phyloP scores from a whole-genome alignment of 2,329 filamentous ascomycete species.

The Exutisphaerella laricina region DNA sequence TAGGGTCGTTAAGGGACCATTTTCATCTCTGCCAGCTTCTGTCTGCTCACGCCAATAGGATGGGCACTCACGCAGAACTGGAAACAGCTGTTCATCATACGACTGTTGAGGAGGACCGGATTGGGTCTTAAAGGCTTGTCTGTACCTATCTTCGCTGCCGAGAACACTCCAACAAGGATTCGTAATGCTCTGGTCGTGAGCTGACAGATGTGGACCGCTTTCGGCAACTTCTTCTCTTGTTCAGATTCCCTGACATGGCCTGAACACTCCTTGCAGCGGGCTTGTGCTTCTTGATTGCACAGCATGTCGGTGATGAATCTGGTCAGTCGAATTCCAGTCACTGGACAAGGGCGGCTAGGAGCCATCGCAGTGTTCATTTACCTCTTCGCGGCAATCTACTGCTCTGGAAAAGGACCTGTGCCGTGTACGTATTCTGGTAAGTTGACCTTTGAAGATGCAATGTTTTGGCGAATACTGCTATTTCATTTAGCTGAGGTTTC shows the following conservation, averaged over 20 bases:
- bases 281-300: constrained; percentile 39
- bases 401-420: constrained; percentile 48
- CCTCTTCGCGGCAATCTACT: constrained; percentile 44
- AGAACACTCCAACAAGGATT: constrained; percentile 51
- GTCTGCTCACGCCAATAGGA: constrained; percentile 63
- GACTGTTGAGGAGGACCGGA: constrained; percentile 37
- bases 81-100: constrained; percentile 37
- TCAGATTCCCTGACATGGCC: constrained; percentile 44
- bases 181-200: constrained; percentile 54
- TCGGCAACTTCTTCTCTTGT: constrained; percentile 43
- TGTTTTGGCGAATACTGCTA: too few relatives aligned
- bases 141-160: constrained; percentile 48
- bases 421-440: constrained; percentile 67
- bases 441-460: too few relatives aligned
- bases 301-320: too few relatives aligned
- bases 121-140: constrained; percentile 44
- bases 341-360: constrained; percentile 38
- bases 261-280: constrained; percentile 47
- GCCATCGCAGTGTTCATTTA: constrained; percentile 47
- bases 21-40: constrained; percentile 47
- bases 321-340: too few relatives aligned
- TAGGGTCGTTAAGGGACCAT: constrained; percentile 35
- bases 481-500: too few relatives aligned
- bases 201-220: constrained; percentile 48
- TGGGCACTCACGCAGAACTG: constrained; percentile 55